Evolutionary conservation across 148 eudicot genomes (phyloP).

Genomic region (Camellia japonica): DNA sequence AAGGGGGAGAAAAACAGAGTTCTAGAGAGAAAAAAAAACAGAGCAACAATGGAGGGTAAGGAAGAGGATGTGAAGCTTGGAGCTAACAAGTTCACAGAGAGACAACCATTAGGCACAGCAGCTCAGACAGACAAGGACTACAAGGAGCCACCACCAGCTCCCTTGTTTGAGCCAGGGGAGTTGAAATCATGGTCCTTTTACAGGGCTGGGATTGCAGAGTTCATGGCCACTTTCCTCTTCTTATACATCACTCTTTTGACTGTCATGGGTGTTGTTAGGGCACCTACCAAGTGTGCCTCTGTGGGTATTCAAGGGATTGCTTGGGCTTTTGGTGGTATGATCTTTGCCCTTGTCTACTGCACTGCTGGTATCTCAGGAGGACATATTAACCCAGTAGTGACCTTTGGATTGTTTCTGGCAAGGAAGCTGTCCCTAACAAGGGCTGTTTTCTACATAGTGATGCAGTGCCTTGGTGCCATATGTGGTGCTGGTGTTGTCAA

Average conservation of each 20-base stretch:
- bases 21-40: too few relatives aligned
- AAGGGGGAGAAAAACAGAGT: too few relatives aligned
- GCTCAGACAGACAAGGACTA: slow-evolving; percentile 76
- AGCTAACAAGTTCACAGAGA: slow-evolving; percentile 79
- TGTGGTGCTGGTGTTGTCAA: too few relatives aligned
- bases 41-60: slow-evolving; percentile 55
- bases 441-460: too few relatives aligned
- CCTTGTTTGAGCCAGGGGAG: slow-evolving; percentile 77
- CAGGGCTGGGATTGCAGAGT: slow-evolving; percentile 91
- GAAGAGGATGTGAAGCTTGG: slow-evolving; percentile 80
- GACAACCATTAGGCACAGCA: slow-evolving; percentile 69
- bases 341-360: slow-evolving; percentile 90
- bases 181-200: slow-evolving; percentile 77
- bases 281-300: slow-evolving; percentile 60
- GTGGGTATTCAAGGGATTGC: slow-evolving; percentile 92
- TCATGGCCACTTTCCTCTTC: slow-evolving; percentile 81
- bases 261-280: slow-evolving; percentile 63
- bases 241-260: slow-evolving; percentile 69
- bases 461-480: too few relatives aligned
- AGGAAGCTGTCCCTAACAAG: too few relatives aligned
- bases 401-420: too few relatives aligned
- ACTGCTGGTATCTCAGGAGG: slow-evolving; percentile 88
- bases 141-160: slow-evolving; percentile 84
- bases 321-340: slow-evolving; percentile 98
- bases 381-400: too few relatives aligned